A percentile compares a stretch with the other conserved stretches of the same genome.
These are phyloP conservation scores for Mortierella sp. DNA, from an alignment of 371 early-diverging fungal species.

Conservation along the genomic window DNA sequence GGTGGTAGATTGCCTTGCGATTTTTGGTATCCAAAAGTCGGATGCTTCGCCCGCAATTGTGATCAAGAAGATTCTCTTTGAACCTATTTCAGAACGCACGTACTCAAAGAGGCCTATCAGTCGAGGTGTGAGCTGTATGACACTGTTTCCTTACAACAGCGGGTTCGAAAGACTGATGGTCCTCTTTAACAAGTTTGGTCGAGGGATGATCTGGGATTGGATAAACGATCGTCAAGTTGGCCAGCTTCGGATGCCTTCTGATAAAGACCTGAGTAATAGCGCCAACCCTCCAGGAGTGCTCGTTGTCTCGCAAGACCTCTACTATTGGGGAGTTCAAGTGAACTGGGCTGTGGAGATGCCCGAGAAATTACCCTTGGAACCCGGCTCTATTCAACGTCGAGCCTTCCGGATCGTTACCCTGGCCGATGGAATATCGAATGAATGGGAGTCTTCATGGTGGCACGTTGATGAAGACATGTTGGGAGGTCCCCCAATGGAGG, in stretches of 20 bases:
- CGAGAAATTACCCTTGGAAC: neutral
- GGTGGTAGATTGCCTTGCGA: constrained; percentile 27
- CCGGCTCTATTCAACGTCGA: neutral
- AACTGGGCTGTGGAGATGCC: constrained; percentile 27
- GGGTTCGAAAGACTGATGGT: constrained; percentile 29
- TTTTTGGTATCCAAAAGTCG: constrained; percentile 29
- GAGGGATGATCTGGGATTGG: constrained; percentile 48
- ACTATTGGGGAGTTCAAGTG: constrained; percentile 44
- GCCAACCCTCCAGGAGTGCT: neutral
- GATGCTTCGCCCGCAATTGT: constrained; percentile 23
- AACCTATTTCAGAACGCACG: neutral
- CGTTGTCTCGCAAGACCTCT: neutral
- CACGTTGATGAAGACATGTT: constrained; percentile 20
- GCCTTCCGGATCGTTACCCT: constrained; percentile 37
- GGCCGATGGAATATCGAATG: constrained; percentile 17
- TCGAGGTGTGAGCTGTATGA: constrained; percentile 40
- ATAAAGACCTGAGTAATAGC: neutral
- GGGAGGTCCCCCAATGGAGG: neutral
- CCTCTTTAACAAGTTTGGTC: constrained; percentile 29
- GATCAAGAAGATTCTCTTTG: constrained; percentile 27
- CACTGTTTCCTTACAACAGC: constrained; percentile 24
- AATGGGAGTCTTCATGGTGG: constrained; percentile 44
- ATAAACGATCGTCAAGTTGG: constrained; percentile 28
- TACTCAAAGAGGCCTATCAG: constrained; percentile 25
- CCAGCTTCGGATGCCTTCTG: constrained; percentile 19